phyloP scores from a whole-genome alignment of 1,284 basidiomycete species.

The Albatrellus sp. region DNA sequence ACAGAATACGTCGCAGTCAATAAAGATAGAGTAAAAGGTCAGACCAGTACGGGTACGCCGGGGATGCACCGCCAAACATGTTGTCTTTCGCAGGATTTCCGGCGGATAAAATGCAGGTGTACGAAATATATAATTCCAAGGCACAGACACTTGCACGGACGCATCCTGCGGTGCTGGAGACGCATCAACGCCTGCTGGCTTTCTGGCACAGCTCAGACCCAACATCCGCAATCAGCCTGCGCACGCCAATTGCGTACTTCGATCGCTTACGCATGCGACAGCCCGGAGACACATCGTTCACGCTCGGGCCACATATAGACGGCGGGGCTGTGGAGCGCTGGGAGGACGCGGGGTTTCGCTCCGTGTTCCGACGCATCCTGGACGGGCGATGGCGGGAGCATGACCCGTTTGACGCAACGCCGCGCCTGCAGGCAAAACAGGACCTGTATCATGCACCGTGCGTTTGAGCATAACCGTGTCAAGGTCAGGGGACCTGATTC shows the following conservation, averaged over 20 bases:
- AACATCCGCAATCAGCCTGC: slow-evolving; percentile 32
- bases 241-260: slow-evolving; percentile 58
- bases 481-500: too few species aligned
- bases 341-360: slow-evolving; percentile 59
- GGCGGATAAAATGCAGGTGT: slow-evolving; percentile 55
- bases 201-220: slow-evolving; percentile 43
- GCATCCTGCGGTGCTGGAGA: slow-evolving; percentile 36
- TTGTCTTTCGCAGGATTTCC: slow-evolving; percentile 44
- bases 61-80: not conserved
- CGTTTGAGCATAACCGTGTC: slow-evolving; percentile 11
- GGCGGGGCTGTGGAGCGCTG: slow-evolving; percentile 68
- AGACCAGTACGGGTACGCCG: not conserved
- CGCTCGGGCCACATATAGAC: slow-evolving; percentile 65
- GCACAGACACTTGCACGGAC: slow-evolving; percentile 46
- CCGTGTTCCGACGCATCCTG: slow-evolving; percentile 44
- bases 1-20: slow-evolving; percentile 45
- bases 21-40: slow-evolving; percentile 34
- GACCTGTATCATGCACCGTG: slow-evolving; percentile 45
- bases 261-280: slow-evolving; percentile 66
- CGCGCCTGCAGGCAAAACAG: slow-evolving; percentile 38
- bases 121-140: slow-evolving; percentile 59
- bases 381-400: slow-evolving; percentile 40
- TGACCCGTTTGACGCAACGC: slow-evolving; percentile 44
- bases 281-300: slow-evolving; percentile 54
- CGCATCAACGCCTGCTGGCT: slow-evolving; percentile 42